Conservation (phyloP, 495 filamentous ascomycete genomes). For the Aspergillus panamensis region DNA sequence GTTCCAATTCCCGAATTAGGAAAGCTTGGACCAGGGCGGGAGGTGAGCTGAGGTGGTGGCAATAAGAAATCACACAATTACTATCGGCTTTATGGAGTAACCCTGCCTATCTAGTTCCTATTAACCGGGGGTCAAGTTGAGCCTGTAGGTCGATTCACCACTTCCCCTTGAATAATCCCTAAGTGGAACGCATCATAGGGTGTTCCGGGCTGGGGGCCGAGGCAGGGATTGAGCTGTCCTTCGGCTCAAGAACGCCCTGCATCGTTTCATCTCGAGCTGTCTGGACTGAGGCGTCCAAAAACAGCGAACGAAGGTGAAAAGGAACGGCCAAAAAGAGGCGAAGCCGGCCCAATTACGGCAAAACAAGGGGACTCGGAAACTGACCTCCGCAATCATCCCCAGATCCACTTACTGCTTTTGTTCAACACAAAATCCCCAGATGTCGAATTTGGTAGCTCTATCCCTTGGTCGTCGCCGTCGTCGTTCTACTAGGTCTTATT, state of each 20-base stretch:
- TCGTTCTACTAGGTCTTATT: not conserved
- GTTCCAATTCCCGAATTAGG: slow-evolving; percentile 3
- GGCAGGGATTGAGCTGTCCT: slow-evolving; percentile 11
- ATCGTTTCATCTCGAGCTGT: slow-evolving; percentile 17
- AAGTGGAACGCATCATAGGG: not conserved
- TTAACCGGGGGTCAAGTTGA: slow-evolving; percentile 1
- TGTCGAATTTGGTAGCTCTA: slow-evolving; percentile 4
- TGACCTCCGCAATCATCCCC: slow-evolving; percentile 22
- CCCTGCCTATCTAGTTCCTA: slow-evolving; percentile 2
- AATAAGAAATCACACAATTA: slow-evolving; percentile 10
- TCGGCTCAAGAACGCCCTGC: slow-evolving; percentile 14
- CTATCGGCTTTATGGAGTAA: slow-evolving; percentile 9
- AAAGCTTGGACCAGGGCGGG: not conserved
- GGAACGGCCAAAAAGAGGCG: not conserved
- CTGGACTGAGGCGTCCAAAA: slow-evolving; percentile 2
- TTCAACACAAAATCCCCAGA: slow-evolving; percentile 4
- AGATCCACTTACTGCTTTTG: slow-evolving; percentile 17
- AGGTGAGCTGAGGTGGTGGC: not conserved
- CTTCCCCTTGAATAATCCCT: not conserved
- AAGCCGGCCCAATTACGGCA: not conserved
- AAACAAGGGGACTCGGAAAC: slow-evolving; percentile 17
- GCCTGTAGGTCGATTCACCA: not conserved
- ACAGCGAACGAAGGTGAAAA: not conserved
- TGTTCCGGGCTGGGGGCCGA: slow-evolving; percentile 4
- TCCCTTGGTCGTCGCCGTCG: not conserved